Percentiles rank a stretch among this genome's conserved stretches.
Evolutionary conservation across 2,329 filamentous ascomycete species (phyloP).

Genomic region (Colletotrichum paranaense): DNA sequence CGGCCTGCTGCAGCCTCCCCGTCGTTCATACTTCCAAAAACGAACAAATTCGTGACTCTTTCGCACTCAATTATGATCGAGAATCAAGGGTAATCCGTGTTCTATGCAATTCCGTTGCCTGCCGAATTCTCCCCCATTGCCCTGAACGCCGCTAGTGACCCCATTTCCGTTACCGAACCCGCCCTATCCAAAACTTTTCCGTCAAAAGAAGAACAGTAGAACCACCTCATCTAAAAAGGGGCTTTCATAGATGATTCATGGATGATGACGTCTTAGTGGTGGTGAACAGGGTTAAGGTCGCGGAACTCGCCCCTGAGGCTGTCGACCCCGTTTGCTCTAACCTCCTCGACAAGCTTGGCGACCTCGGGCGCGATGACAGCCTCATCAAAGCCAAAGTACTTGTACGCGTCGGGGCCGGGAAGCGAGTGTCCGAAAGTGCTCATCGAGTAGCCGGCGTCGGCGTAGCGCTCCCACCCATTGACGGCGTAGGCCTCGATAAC

Average conservation of each 20-base stretch:
- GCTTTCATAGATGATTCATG: background rate
- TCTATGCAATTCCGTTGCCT: slow-evolving; percentile 17
- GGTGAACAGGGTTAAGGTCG: slow-evolving; percentile 38
- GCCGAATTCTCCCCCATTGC: slow-evolving; percentile 1
- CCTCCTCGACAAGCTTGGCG: slow-evolving; percentile 41
- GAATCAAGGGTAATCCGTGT: slow-evolving; percentile 28
- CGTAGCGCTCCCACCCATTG: slow-evolving; percentile 71
- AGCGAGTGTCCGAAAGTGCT: slow-evolving; percentile 66
- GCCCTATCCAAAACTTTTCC: background rate
- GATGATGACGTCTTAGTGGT: slow-evolving; percentile 10
- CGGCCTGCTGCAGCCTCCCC: background rate
- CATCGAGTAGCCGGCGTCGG: slow-evolving; percentile 66
- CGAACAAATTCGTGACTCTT: slow-evolving; percentile 7
- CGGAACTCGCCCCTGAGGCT: slow-evolving; percentile 40
- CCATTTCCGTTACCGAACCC: background rate
- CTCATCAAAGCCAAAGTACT: slow-evolving; percentile 63
- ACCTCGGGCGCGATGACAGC: slow-evolving; percentile 52
- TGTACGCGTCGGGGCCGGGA: slow-evolving; percentile 63
- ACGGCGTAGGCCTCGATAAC: slow-evolving; percentile 70
- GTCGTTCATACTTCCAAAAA: background rate
- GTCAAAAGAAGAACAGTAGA: background rate
- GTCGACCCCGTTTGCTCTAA: slow-evolving; percentile 39
- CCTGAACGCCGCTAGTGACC: slow-evolving; percentile 15
- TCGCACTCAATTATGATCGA: slow-evolving; percentile 5
- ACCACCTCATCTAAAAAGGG: background rate